Evolutionary conservation across 2,329 filamentous ascomycete species (phyloP), one percentile per base, ranked within the genome.

Genomic region (Aspergillus versicolor): DNA sequence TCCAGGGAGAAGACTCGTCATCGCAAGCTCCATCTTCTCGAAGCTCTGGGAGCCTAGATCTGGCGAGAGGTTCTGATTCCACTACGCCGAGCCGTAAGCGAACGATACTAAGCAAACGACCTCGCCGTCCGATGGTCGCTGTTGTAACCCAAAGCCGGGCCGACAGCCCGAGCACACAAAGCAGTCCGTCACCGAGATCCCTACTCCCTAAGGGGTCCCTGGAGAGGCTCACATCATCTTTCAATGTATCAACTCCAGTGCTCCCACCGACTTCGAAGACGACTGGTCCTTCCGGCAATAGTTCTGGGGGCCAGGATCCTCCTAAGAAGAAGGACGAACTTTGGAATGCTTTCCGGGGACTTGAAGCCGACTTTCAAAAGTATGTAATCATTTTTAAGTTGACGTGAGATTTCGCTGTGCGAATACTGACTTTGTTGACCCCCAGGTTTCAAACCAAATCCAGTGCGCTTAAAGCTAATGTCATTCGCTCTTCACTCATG

Each of bases 381-480:
- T 85, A 50, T 43, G 47, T 43, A 22, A 11, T n/a, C 44, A 11
- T 30, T 30, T 27, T 30, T 11, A 40, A 11, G 22, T 4, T n/a
- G 37, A 27, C 24, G 6, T 30, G 27, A 11, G 27, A 30, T 38
- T 46, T 27, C 12, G 22, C 7, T 40, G 32, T 38, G 13, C 9
- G 41, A 17, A 5, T 41, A 37, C 53, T 52, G 34, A 44, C 27
- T 11, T 17, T 46, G 21, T 19, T 22, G 15, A 30, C 15, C n/a
- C 22, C 19, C 61, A 84, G 81, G 61, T 95, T 96, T 65, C 83
- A 87, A 61, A 80, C 84, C 57, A 95, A 92, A 73, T 85, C 87
- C 34, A 89, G 82, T 65, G 79, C 87, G 1, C 79, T 92, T 63
- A 92, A 91, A 69, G 89, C 91, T 61, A 87, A 86, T 61, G 83